Evolutionary conservation across 768 basidiomycete genomes (phyloP), one percentile per base, ranked within the genome.

Genomic region (Gymnopilus junonius): DNA sequence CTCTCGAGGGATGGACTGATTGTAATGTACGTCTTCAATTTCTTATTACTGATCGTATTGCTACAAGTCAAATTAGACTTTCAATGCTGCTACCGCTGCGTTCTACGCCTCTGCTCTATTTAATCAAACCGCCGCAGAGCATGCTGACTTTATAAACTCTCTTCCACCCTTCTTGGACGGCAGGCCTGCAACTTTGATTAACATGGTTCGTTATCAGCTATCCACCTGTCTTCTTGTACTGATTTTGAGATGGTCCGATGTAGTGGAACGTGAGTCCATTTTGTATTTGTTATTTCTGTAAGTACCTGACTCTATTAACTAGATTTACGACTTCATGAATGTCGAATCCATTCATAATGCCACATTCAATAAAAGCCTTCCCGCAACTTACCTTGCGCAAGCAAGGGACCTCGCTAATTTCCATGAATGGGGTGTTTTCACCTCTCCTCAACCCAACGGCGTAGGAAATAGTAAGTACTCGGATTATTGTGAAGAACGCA

Each of bases 311-410:
- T 21, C 17, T 27, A 50, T 27, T 15, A 10, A 34, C 6, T 23
- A 90, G 88, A 82, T 91, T 55, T 91, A 76, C 70, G 88, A 91
- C 67, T 92, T 83, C 65, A 87, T 92, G 81, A 91, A 91, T 69
- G 89, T 92, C 55, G 81, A 90, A 67, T 81, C 68, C 46, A 88
- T 90, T 54, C 89, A 93, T 73, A 87, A 91, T 61, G 77, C 77
- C 29, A 80, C 78, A 0, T 93, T 90, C 64, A 69, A 76, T 8
- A 57, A 75, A 0, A 63, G 60, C 0, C 78, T 91, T 3, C 87
- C 89, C 8, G 34, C 74, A 1, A 79, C 78, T 0, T 84, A 77
- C 66, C 78, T 90, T 17, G 80, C 75, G 8, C 86, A 86, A 69
- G 87, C 83, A 3, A 79, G 85, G 20, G 81, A 79, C 46, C 80